phyloP scores from a whole-genome alignment of 2,329 filamentous ascomycete species.

The Penicillium sp. region DNA sequence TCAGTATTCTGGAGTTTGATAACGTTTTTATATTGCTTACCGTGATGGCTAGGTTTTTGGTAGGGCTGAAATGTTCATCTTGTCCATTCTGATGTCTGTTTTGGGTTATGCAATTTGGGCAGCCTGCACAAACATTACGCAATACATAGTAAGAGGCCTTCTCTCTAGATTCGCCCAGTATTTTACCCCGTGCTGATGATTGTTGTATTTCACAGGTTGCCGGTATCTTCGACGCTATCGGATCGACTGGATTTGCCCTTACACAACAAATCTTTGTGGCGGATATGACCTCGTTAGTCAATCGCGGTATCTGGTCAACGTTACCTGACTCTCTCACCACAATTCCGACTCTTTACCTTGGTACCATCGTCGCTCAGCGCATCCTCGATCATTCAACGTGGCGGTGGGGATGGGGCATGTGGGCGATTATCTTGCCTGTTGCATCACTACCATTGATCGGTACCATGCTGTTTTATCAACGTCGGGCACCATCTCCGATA shows the following conservation, averaged over 20 bases:
- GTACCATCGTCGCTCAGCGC: constrained; percentile 44
- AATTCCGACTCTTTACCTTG: constrained; percentile 53
- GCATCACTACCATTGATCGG: constrained; percentile 35
- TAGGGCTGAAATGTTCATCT: constrained; percentile 58
- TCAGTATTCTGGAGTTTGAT: neutral
- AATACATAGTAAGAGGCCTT: constrained; percentile 40
- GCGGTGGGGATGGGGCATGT: constrained; percentile 48
- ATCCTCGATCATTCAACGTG: constrained; percentile 41
- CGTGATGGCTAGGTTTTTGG: constrained; percentile 52
- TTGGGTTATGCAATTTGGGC: constrained; percentile 61
- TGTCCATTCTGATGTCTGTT: constrained; percentile 56
- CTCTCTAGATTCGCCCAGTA: constrained; percentile 12
- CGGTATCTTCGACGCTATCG: constrained; percentile 60
- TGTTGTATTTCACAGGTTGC: constrained; percentile 35
- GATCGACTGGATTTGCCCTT: constrained; percentile 60
- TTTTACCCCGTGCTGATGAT: neutral
- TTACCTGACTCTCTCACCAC: constrained; percentile 59
- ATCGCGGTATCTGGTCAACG: constrained; percentile 60
- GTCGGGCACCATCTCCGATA: constrained; percentile 16
- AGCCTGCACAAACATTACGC: constrained; percentile 51
- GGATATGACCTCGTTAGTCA: constrained; percentile 60
- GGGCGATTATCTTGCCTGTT: constrained; percentile 42
- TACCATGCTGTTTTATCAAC: constrained; percentile 36
- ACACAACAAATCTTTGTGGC: constrained; percentile 66
- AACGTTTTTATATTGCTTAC: neutral